Evolutionary conservation across 2,329 filamentous ascomycete species (phyloP).

Genomic region (Xylariaceae sp.): DNA sequence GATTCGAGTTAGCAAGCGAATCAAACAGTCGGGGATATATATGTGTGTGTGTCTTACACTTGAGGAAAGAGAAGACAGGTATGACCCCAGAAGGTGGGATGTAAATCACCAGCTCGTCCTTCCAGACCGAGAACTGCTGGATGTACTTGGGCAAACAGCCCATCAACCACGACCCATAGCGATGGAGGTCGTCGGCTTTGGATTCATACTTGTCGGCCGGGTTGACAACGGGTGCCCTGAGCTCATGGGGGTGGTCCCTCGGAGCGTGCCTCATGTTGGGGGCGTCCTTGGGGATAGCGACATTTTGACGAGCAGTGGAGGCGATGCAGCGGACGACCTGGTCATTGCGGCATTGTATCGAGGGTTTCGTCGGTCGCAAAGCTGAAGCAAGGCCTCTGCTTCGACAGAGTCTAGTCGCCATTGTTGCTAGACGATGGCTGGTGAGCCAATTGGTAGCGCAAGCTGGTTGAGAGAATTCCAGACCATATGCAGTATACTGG

Average conservation of each 20-base stretch:
- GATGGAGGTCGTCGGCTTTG: conserved; percentile 86
- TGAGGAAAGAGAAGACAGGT: conserved; percentile 91
- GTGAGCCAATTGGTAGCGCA: conserved; percentile 49
- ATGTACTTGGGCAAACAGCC: conserved; percentile 96
- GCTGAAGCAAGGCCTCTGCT: conserved; percentile 59
- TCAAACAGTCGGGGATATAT: not conserved
- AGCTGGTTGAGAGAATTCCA: conserved; percentile 24
- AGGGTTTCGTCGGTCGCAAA: conserved; percentile 55
- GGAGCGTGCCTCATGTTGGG: conserved; percentile 70
- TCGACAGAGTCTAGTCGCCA: conserved; percentile 64
- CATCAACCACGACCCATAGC: conserved; percentile 95
- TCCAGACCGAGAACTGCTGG: conserved; percentile 99
- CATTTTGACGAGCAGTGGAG: conserved; percentile 50
- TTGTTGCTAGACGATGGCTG: conserved; percentile 43
- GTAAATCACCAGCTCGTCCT: conserved; percentile 95
- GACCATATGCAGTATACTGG: conserved; percentile 8
- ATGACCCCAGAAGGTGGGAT: conserved; percentile 86
- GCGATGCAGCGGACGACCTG: conserved; percentile 53
- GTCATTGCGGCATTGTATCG: conserved; percentile 44
- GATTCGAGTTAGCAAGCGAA: conserved; percentile 12
- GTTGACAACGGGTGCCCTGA: conserved; percentile 82
- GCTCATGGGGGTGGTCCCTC: conserved; percentile 59
- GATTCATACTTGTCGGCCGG: conserved; percentile 90
- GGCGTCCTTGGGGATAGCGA: conserved; percentile 62
- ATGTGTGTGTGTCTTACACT: conserved; percentile 55